A percentile compares a stretch with the other conserved stretches of the same genome.
These are phyloP conservation scores for Tricholoma bakamatsutake DNA, from an alignment of 768 basidiomycete species.

Conservation along the genomic window DNA sequence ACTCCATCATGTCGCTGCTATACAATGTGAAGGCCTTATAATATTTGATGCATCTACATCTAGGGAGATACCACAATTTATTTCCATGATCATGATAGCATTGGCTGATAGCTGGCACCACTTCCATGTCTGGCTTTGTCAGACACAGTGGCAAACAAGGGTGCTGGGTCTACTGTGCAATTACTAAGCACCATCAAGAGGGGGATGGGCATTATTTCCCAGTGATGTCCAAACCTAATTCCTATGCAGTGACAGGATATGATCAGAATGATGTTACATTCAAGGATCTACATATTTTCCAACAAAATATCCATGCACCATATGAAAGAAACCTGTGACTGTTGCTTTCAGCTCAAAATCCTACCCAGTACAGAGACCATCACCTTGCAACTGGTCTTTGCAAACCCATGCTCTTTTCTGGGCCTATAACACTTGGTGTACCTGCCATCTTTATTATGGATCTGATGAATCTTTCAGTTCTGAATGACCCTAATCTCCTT, in stretches of 20 bases:
- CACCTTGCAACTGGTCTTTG: background rate
- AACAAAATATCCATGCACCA: background rate
- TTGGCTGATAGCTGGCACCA: constrained; percentile 29
- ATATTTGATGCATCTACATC: constrained; percentile 25
- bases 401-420: constrained; percentile 25
- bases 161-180: constrained; percentile 28
- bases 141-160: constrained; percentile 27
- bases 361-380: background rate
- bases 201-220: constrained; percentile 26
- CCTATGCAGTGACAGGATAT: constrained; percentile 18
- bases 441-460: constrained; percentile 33
- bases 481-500: constrained; percentile 28
- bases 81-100: constrained; percentile 17
- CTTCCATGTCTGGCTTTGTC: constrained; percentile 22
- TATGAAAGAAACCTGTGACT: background rate
- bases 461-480: constrained; percentile 33
- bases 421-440: constrained; percentile 24
- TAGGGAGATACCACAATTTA: constrained; percentile 10
- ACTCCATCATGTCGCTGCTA: constrained; percentile 16
- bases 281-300: constrained; percentile 2
- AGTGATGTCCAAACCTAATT: constrained; percentile 20
- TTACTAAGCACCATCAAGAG: constrained; percentile 20
- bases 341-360: background rate
- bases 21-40: constrained; percentile 17
- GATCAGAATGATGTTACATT: constrained; percentile 19